Percentiles rank a stretch among this genome's conserved stretches.
Evolutionary conservation across 805 yeast genomes (phyloP).

Genomic region (Wickerhamomyces bisporus): DNA sequence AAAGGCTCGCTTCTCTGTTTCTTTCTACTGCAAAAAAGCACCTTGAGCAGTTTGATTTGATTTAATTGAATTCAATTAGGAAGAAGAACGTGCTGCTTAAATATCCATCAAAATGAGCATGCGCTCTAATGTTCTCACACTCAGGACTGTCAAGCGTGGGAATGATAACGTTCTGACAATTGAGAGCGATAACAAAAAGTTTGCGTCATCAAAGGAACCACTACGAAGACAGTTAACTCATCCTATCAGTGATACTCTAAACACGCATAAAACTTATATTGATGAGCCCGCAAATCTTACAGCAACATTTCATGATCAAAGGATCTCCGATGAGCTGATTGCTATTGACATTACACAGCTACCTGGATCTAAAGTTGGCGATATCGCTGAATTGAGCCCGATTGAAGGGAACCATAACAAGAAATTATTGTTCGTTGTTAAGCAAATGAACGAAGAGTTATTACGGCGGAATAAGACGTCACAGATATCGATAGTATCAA

Average conservation of each 20-base stretch:
- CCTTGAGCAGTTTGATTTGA: too few relatives aligned
- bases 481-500: constrained; percentile 54
- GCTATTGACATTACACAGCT: constrained; percentile 53
- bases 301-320: constrained; percentile 55
- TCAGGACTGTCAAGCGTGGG: constrained; percentile 21
- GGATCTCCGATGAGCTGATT: constrained; percentile 54
- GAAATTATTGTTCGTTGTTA: constrained; percentile 41
- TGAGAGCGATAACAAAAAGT: constrained; percentile 13
- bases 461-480: constrained; percentile 27
- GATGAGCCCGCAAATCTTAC: constrained; percentile 16
- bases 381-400: constrained; percentile 63
- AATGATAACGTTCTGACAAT: constrained; percentile 18
- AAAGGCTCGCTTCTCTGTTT: too few relatives aligned
- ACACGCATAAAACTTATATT: too few relatives aligned
- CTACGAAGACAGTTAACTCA: background rate
- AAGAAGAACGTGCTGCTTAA: too few relatives aligned
- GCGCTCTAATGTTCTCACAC: constrained; percentile 25
- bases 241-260: too few relatives aligned
- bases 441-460: constrained; percentile 27
- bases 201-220: background rate
- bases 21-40: too few relatives aligned
- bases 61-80: too few relatives aligned
- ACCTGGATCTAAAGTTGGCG: constrained; percentile 68
- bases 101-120: constrained; percentile 9
- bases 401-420: constrained; percentile 31